phyloP scores from a whole-genome alignment of 495 filamentous ascomycete genomes.

The Tricharina praecox region DNA sequence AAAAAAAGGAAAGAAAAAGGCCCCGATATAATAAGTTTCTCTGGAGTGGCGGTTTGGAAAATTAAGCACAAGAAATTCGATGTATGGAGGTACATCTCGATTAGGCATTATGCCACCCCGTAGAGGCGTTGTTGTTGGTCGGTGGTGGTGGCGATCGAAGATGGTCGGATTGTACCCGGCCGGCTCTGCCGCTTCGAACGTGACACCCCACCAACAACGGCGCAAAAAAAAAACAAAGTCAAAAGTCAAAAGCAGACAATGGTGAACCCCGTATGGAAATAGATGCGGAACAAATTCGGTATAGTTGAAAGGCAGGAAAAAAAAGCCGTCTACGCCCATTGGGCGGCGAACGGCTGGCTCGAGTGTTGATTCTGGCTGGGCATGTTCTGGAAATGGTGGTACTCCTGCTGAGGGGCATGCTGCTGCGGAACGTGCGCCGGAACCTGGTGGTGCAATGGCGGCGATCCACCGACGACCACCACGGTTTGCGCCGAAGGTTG shows the following conservation, averaged over 20 bases:
- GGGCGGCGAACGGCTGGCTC: too few relatives aligned
- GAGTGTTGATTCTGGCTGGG: too few relatives aligned
- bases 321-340: too few relatives aligned
- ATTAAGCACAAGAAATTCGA: background rate
- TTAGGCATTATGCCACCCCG: conserved; percentile 3
- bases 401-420: background rate
- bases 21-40: background rate
- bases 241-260: background rate
- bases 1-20: background rate
- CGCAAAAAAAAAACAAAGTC: background rate
- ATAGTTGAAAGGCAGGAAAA: too few relatives aligned
- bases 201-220: background rate
- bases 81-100: background rate
- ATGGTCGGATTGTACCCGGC: too few relatives aligned
- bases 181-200: too few relatives aligned
- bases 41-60: background rate
- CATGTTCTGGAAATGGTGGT: too few relatives aligned
- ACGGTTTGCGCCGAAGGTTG: conserved; percentile 11
- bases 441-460: conserved; percentile 12
- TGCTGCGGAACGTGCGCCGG: background rate
- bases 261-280: background rate
- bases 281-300: background rate
- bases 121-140: too few relatives aligned
- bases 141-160: too few relatives aligned
- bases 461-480: conserved; percentile 13